Evolutionary conservation across 495 filamentous ascomycete genomes (phyloP), one percentile per base, ranked within the genome.

Genomic region (Neurospora terricola): DNA sequence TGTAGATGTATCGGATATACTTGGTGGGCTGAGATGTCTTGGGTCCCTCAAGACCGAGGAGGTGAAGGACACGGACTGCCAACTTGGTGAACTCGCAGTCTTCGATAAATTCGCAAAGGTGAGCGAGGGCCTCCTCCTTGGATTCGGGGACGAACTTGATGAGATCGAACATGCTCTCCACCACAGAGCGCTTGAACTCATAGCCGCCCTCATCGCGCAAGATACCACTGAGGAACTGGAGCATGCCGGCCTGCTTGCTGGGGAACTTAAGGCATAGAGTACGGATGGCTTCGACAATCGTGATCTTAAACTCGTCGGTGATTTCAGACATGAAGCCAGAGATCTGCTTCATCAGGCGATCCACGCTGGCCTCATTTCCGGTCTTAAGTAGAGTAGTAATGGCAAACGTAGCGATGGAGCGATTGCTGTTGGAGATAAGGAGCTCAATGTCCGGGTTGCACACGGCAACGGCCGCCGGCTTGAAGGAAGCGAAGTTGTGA

Each of bases 71-170:
- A 62, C 96, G 90, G 69, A 99, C 95, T 42, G 96, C 95, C 71
- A 99, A 88, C 83, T 99, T 99, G 21, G 96, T 98, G 81, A 98
- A 99, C 78, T 99, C 96, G 86, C 96, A 99, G 80, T 99, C 96
- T 82, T 99, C 96, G 75, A 99, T 98, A 82, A 99, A 99, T 80
- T 99, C 96, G 83, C 95, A 98, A 18, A 99, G 89, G 80, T 98
- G 96, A 16, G 94, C 93, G 42, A 99, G 89, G 27, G 96, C 94
- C 79, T 99, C 96, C 84, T 98, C 96, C 84, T 96, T 97, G 76
- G 93, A 96, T 48, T 97, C 96, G 5, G 96, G 96, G 6, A 98
- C 96, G 80, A 98, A 99, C 79, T 98, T 97, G 83, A 99, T 99
- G 59, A 99, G 86, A 80, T 99, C 96, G 77, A 98, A 98, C 91